Base-by-base conservation (phyloP, 2,329 filamentous ascomycete genomes). In the Chaetomium sp. region DNA sequence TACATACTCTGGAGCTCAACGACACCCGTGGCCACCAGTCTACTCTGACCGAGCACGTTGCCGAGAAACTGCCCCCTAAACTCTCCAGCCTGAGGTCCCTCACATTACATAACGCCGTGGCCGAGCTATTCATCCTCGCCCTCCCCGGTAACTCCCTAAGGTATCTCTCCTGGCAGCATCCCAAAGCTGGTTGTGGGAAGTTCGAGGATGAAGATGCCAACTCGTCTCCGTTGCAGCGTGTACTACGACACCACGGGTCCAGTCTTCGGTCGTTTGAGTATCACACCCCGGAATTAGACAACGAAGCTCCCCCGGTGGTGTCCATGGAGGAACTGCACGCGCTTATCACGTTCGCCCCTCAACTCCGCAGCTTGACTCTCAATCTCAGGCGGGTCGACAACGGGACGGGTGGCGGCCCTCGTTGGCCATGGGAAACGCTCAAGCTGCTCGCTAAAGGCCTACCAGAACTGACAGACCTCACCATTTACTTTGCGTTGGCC, bases 361-460 rank as follows among this genome's bases (percentile, higher is more conserved):
- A 47, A 2, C 42, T 62, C 12, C 10, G 27, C 1, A 47, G 5
- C 29, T 49, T 65, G 25, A 53, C 35, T 6, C 45, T 61, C 13
- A 23, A 62, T 21, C 47, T 65, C 21, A n/a, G 19, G 2, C 57
- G 57, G 6, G 31, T 51, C 8, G 10, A 42, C 42, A 38, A n/a
- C 31, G 31, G 10, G 5, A 23, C 45, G 9, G 5, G n/a, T 2
- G 27, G 45, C 25, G 7, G 3, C 10, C 42, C 4, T 19, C 3
- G 38, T 3, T 65, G 63, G 63, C 58, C 63, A 19, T 65, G 63
- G 63, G 47, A 38, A 7, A 49, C 54, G 27, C 33, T 65, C 9
- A 25, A 51, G 16, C 7, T 58, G 31, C 31, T 62, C 10, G 62
- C 55, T 1, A 27, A 50, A 13, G 21, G 47, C 4, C 35, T 65